phyloP scores from a whole-genome alignment of 1,139 yeast species.

The Pichia sp. region DNA sequence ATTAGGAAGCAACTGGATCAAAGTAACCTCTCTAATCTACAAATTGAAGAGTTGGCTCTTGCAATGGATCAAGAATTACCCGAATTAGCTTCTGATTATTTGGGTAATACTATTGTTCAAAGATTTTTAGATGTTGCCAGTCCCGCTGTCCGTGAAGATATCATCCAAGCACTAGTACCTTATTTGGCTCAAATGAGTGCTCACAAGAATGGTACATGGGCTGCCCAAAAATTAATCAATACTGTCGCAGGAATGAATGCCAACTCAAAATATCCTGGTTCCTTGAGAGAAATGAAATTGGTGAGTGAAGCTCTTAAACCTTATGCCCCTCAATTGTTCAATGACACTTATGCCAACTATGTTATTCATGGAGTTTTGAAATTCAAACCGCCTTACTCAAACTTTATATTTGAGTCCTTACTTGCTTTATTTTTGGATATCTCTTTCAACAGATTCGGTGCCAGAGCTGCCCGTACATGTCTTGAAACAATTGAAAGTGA shows the following conservation, averaged over 20 bases:
- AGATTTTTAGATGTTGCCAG: slow-evolving; percentile 74
- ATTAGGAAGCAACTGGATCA: slow-evolving; percentile 47
- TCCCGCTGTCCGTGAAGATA: slow-evolving; percentile 67
- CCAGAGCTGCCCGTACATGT: slow-evolving; percentile 91
- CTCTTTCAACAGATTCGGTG: slow-evolving; percentile 88
- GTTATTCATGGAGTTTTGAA: slow-evolving; percentile 91
- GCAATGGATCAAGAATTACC: slow-evolving; percentile 89
- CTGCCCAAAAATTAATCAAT: slow-evolving; percentile 90
- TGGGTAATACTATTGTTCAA: slow-evolving; percentile 95
- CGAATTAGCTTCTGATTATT: slow-evolving; percentile 83
- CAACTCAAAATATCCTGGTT: slow-evolving; percentile 1
- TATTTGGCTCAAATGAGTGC: slow-evolving; percentile 87
- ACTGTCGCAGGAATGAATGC: slow-evolving; percentile 42
- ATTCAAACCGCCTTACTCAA: slow-evolving; percentile 70
- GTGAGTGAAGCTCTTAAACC: slow-evolving; percentile 74
- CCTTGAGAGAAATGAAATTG: slow-evolving; percentile 56
- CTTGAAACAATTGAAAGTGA: slow-evolving; percentile 53
- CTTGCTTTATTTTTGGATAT: slow-evolving; percentile 75
- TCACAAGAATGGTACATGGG: slow-evolving; percentile 99
- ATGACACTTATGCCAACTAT: slow-evolving; percentile 96
- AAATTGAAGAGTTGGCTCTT: slow-evolving; percentile 76
- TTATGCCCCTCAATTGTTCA: slow-evolving; percentile 77
- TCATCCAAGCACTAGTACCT: slow-evolving; percentile 76
- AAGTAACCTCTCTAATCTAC: slow-evolving; percentile 41
- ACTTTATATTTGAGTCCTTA: slow-evolving; percentile 83